Base-by-base conservation (phyloP, 2,329 filamentous ascomycete species). In the Nigrospora oryzae region DNA sequence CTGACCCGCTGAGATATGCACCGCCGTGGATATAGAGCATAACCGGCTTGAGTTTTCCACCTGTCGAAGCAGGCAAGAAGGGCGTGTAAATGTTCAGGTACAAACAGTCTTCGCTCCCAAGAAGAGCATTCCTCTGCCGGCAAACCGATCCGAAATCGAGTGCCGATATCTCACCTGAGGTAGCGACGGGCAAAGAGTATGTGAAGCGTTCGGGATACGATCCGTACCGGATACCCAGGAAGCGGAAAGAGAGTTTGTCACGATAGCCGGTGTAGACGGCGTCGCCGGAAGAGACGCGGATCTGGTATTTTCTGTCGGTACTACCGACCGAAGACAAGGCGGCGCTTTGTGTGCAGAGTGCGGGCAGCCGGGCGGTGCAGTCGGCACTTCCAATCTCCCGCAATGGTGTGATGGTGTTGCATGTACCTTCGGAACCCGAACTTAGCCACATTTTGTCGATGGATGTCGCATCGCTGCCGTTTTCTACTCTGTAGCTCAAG, bases 1-100 rank as follows among this genome's bases (percentile, higher is more conserved):
- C 64, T 6, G 59, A 63, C 1, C 77, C 77, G 8, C 67, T 63
- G 0, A 68, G 72, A 48, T 79, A 80, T 6, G 73, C 78, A 19
- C 78, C 78, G 4, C 78, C 78, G 36, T 67, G 64, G 28, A 67
- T 66, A 62, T 63, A 66, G 38, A 66, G 51, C 55, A 34, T 10
- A 44, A 3, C 30, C 23, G 36, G 35, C 12, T 40, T 45, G 31
- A 45, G 19, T 23, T 23, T 23, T 23, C 37, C 13, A 49, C 43
- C 17, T 35, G 8, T 23, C 19, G 19, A 23, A 23, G 19, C 6
- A 23, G 19, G 19, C 5, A 70, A 54, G 43, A 66, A 62, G 2
- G 63, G 59, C 4, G 68, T 70, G 58, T 63, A 70, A 16, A 74
- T 63, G 44, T 73, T 72, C 34, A 76, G 56, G 40, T 66, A 71